A percentile compares a stretch with the other conserved stretches of the same genome.
phyloP scores from a whole-genome alignment of 768 basidiomycete species.

The Naganishia onofrii region DNA sequence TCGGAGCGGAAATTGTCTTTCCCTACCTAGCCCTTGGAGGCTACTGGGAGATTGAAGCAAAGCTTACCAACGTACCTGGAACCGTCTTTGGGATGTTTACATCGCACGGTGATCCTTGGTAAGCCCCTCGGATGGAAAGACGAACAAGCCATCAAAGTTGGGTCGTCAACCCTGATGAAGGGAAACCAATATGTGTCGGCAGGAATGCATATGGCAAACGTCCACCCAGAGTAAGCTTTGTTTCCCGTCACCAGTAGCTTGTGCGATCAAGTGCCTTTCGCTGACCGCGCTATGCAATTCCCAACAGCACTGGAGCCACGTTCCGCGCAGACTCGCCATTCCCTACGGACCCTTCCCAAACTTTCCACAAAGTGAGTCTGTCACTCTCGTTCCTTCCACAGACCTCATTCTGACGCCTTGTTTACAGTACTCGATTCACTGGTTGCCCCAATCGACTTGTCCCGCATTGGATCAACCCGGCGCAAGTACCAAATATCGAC shows the following conservation, averaged over 20 bases:
- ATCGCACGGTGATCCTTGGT: not conserved
- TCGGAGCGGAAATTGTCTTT: not conserved
- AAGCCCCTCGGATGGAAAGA: not conserved
- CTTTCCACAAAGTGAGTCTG: not conserved
- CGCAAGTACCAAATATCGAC: not conserved
- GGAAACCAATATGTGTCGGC: not conserved
- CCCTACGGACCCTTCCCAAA: not conserved
- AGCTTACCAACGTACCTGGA: too few species aligned
- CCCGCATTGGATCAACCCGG: constrained; percentile 1
- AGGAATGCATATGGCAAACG: not conserved
- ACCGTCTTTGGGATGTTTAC: not conserved
- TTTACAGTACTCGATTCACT: not conserved
- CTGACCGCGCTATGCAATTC: too few species aligned
- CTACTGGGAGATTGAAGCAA: not conserved
- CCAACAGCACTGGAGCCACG: not conserved
- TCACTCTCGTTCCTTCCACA: not conserved
- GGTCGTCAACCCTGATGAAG: not conserved
- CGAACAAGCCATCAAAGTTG: not conserved
- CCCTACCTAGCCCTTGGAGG: not conserved
- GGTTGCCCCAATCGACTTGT: not conserved
- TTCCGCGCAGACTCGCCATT: not conserved
- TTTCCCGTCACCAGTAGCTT: not conserved
- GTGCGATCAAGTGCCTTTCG: not conserved
- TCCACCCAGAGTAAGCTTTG: not conserved
- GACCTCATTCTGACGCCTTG: not conserved